These are phyloP conservation scores for Leishmania aethiopica DNA, from an alignment of 208 protist species.

Conservation along the genomic window DNA sequence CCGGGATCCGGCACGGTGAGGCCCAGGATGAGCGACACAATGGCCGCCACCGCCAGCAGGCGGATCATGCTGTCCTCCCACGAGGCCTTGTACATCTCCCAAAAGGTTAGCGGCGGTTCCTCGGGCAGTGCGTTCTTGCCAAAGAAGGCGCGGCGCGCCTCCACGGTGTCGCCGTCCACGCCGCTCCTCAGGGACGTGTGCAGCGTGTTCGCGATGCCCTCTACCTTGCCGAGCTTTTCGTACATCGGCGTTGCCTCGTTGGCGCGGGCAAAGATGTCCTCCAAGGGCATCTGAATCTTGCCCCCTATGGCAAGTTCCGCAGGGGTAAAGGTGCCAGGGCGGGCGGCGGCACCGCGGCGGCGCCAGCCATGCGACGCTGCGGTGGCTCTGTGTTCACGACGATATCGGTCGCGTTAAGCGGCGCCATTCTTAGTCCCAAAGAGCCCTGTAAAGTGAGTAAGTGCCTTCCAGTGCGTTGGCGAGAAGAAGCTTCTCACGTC, in stretches of 20 bases:
- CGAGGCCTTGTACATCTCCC: conserved; percentile 71
- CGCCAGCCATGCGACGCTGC: conserved; percentile 32
- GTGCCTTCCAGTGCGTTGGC: not conserved
- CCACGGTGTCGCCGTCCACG: conserved; percentile 35
- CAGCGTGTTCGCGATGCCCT: conserved; percentile 51
- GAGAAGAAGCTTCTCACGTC: not conserved
- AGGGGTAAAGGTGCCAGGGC: conserved; percentile 37
- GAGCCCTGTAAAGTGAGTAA: not conserved
- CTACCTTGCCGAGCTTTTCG: conserved; percentile 54
- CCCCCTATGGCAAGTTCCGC: conserved; percentile 34
- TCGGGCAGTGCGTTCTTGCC: conserved; percentile 75
- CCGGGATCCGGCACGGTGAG: conserved; percentile 76
- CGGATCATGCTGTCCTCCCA: conserved; percentile 87
- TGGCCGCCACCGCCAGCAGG: conserved; percentile 61
- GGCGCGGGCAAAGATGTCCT: conserved; percentile 64
- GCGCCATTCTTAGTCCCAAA: not conserved
- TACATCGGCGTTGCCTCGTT: conserved; percentile 59
- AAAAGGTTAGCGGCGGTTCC: conserved; percentile 80
- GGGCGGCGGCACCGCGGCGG: conserved; percentile 28
- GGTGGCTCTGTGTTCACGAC: conserved; percentile 16
- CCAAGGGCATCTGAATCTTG: conserved; percentile 37
- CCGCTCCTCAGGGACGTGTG: conserved; percentile 43
- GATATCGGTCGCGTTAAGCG: not conserved
- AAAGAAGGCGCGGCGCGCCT: conserved; percentile 44
- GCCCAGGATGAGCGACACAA: conserved; percentile 77